Base-by-base conservation (phyloP, 225 moss, liverwort and hornwort species). In the Marchantia paleacea region DNA sequence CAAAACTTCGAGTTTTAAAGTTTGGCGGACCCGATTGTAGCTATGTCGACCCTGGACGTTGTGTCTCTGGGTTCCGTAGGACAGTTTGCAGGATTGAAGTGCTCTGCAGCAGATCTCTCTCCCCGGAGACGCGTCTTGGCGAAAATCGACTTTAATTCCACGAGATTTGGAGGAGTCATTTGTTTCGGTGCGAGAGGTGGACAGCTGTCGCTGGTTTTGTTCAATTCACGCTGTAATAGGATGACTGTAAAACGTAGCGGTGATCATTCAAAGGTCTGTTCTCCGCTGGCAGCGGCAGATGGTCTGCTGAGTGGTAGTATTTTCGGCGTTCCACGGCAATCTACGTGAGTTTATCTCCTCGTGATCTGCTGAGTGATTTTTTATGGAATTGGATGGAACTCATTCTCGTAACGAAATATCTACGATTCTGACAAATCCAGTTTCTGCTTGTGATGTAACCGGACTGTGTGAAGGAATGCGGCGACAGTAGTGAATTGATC, bases 21-120 rank as follows among this genome's bases (percentile, higher is more conserved):
- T 49, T 4, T 58, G 39, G 3, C 69, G 10, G 47, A 39, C 10
- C 18, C 16, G 15, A 18, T 47, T 8, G 49, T 50, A 73, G 74
- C 74, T 7, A 75, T 75, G 74, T 75, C 54, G 55, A 29, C 74
- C 55, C 74, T 75, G 73, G 73, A 73, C 51, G 74, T 52, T 4
- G 10, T 51, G 55, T 55, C 28, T 12, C 0, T 75, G 6, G 52
- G 26, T 53, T 54, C 28, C 9, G 25, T 55, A 0, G 55, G 15
- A 55, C 53, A 55, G 16, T 54, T n/a, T 55, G 26, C 26, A 16
- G 74, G 74, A 54, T 54, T 75, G 26, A 55, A 9, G 52, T 26
- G 52, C 28, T 55, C 55, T 16, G 55, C 28, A 2, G 7, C 54
- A 29, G 18, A 75, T 4, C 26, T 28, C 12, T 26, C 55, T 0